phyloP scores from a whole-genome alignment of 768 basidiomycete species.

The Lactarius psammicola region DNA sequence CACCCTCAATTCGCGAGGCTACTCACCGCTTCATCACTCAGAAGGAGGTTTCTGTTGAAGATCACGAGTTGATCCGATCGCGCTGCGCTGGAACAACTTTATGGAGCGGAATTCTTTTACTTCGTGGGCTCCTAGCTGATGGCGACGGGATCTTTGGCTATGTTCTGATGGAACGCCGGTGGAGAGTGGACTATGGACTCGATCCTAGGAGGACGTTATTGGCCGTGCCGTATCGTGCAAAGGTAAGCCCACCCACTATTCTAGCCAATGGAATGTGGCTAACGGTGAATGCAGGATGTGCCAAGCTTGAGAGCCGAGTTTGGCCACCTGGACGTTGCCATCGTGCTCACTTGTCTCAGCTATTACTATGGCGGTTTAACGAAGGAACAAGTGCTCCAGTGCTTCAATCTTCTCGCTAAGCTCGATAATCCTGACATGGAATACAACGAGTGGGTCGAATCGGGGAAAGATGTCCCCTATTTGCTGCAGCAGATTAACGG shows the following conservation, averaged over 20 bases:
- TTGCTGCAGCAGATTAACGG: conserved; percentile 37
- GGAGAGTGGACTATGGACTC: conserved; percentile 53
- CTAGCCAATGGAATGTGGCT: not conserved
- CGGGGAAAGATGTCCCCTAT: conserved; percentile 32
- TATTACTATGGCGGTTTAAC: conserved; percentile 51
- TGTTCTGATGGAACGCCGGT: conserved; percentile 41
- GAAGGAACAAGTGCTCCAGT: conserved; percentile 38
- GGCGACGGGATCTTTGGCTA: conserved; percentile 40
- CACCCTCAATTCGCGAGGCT: not conserved
- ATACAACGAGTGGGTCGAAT: conserved; percentile 43
- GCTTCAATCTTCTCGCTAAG: conserved; percentile 41
- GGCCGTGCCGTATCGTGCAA: conserved; percentile 53
- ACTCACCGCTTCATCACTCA: conserved; percentile 6
- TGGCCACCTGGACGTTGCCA: conserved; percentile 50
- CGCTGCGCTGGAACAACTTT: conserved; percentile 17
- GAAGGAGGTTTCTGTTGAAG: conserved; percentile 1
- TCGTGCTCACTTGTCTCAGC: conserved; percentile 46
- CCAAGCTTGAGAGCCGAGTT: conserved; percentile 49
- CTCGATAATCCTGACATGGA: conserved; percentile 42
- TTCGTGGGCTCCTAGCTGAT: conserved; percentile 45
- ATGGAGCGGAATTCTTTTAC: conserved; percentile 44
- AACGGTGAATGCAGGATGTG: conserved; percentile 38
- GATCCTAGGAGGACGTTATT: conserved; percentile 43
- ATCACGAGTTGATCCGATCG: not conserved
- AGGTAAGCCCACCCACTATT: conserved; percentile 1